Evolutionary conservation across 805 yeast species (phyloP), one percentile per base, ranked within the genome.

Genomic region (Henningerozyma blattae): DNA sequence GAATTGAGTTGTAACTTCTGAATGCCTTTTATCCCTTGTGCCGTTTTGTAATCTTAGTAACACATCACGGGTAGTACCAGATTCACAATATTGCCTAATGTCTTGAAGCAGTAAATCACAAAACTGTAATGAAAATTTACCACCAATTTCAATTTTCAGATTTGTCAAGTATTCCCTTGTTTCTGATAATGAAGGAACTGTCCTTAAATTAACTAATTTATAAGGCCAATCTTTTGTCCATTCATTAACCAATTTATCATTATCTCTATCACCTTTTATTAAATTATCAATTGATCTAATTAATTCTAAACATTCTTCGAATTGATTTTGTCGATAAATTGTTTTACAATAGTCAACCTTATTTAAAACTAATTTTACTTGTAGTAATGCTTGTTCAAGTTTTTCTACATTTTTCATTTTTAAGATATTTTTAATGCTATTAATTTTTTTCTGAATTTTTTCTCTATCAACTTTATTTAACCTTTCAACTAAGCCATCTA

Each of bases 141-240:
- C 70, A 13, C 91, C 87, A 33, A 84, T 77, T 29, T 70, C 75
- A n/a, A 65, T 58, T 32, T 77, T 69, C 44, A 85, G 56, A 18
- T 60, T 64, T 12, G 67, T 59, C 22, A 86, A 57, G 28, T 69
- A 65, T 31, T 71, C 74, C 32, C 71, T 65, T 13, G 78, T 51
- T 22, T 46, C 48, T 1, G 47, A 33, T 30, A 63, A 37, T 0
- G 58, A 57, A 0, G 59, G 50, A 2, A 61, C 50, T 5, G 52
- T 40, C 22, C 45, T 47, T 22, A 61, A 38, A 36, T 61, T 52
- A 9, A 46, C 42, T 17, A 59, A 35, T 28, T 51, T 48, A 34
- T 50, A 54, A 1, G 70, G 70, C 75, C 74, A 68, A n/a, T 50
- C 37, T 17, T 36, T 19, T 0, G 59, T 57, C 41, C 65, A 43